Base-by-base conservation (phyloP, 805 yeast genomes). In the Ogataea degrootiae region DNA sequence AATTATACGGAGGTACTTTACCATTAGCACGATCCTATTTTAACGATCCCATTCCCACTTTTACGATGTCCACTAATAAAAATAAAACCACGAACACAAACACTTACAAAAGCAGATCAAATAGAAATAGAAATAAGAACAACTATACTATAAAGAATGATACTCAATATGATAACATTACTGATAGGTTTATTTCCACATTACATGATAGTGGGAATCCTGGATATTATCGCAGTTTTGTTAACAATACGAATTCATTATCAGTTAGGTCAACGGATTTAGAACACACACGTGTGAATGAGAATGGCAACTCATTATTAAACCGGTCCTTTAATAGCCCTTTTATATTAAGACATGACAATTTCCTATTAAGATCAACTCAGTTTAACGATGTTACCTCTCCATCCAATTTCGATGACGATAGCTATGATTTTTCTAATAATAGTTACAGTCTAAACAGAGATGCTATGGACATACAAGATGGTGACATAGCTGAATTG, bases 111-210 rank as follows among this genome's bases (percentile, higher is more conserved):
- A 12, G 16, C 14, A 39, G 33, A 12, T 15, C 14, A 2, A 5
- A 16, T 3, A 19, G 9, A 15, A 33, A 16, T n/a, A 19, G 14
- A 15, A 16, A 44, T 19, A 43, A 47, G 16, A 52, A 44, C 45
- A 51, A 53, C 44, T 57, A 54, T 43, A 49, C 58, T 17, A 48
- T 61, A n/a, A 57, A 52, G 26, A 52, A 52, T 33, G 51, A 54
- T 29, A 43, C 47, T 4, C 49, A 52, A 11, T 54, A 58, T 43
- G 59, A 57, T 39, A 56, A 46, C 34, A 60, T 60, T 16, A 58
- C 60, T 11, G 67, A 63, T 46, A 49, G 66, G 17, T 62, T 58
- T 39, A 56, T 60, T 23, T 50, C 63, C 9, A 52, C 56, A 2
- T 35, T 60, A 26, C 52, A 54, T 21, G 57, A 55, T 17, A 49